Conservation (phyloP, 108 stramenopile species). For the Parietichytrium sp. region DNA sequence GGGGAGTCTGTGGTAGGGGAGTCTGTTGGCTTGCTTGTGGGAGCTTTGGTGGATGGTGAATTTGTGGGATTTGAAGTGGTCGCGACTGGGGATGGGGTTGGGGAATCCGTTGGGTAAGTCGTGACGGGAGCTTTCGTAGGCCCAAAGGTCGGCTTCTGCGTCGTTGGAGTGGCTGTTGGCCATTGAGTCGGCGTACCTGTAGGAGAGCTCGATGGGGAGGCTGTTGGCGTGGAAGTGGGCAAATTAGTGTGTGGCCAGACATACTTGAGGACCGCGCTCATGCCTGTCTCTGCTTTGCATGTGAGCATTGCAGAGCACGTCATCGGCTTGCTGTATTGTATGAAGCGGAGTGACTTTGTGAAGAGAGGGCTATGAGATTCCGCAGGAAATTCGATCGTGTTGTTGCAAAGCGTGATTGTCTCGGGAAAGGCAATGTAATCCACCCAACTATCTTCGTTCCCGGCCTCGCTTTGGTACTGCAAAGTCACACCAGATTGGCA, state of each 20-base stretch:
- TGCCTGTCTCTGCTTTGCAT: neutral
- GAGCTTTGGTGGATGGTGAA: too few species aligned
- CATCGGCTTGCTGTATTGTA: neutral
- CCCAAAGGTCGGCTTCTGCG: neutral
- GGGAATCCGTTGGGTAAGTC: neutral
- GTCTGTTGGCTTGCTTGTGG: too few species aligned
- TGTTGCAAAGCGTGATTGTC: neutral
- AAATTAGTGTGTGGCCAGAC: neutral
- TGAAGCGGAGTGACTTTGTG: too few species aligned
- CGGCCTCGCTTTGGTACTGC: conserved; percentile 8
- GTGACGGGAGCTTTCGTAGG: neutral
- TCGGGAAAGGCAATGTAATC: conserved; percentile 33
- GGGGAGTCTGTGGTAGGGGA: too few species aligned
- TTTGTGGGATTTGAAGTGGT: too few species aligned
- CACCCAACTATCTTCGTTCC: neutral
- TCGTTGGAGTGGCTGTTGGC: neutral
- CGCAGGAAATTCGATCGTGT: neutral
- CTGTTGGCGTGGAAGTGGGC: neutral
- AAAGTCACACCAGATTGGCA: neutral
- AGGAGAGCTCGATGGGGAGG: neutral
- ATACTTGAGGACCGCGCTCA: neutral
- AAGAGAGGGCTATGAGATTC: neutral
- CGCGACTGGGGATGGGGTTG: neutral
- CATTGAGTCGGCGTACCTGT: neutral
- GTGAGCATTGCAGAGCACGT: neutral